Conservation (phyloP, 805 yeast genomes). For the Blastobotrys attinorum region DNA sequence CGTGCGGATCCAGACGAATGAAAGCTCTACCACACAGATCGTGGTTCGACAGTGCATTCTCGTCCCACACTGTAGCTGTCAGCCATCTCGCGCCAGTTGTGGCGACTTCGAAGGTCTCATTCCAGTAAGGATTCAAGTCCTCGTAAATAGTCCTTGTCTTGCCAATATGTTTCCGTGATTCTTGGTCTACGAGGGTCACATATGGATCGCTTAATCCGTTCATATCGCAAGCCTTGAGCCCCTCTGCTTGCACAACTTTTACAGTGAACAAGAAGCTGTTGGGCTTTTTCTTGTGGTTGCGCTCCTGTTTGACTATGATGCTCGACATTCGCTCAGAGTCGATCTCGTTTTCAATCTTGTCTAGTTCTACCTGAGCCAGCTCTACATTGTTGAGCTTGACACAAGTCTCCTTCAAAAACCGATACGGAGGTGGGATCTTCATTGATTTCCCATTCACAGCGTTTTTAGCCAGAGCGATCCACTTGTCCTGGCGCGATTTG, state of each 20-base stretch:
- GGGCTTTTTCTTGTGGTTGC: slow-evolving; percentile 18
- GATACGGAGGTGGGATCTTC: slow-evolving; percentile 41
- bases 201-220: slow-evolving; percentile 48
- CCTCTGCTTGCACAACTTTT: slow-evolving; percentile 55
- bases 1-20: slow-evolving; percentile 52
- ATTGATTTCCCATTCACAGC: slow-evolving; percentile 30
- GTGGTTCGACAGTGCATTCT: slow-evolving; percentile 44
- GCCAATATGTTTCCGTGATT: slow-evolving; percentile 47
- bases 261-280: slow-evolving; percentile 53
- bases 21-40: slow-evolving; percentile 59
- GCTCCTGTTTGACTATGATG: slow-evolving; percentile 33
- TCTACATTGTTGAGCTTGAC: slow-evolving; percentile 65
- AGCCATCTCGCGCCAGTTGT: slow-evolving; percentile 39
- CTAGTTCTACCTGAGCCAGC: slow-evolving; percentile 35
- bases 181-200: slow-evolving; percentile 54
- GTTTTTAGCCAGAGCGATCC: slow-evolving; percentile 30
- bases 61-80: slow-evolving; percentile 66
- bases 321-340: slow-evolving; percentile 51
- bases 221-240: slow-evolving; percentile 40
- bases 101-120: slow-evolving; percentile 68
- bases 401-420: slow-evolving; percentile 56
- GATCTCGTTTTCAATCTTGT: slow-evolving; percentile 45
- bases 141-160: slow-evolving; percentile 59
- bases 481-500: slow-evolving; percentile 25
- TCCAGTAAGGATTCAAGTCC: slow-evolving; percentile 71